Percentiles rank a stretch among this genome's conserved stretches.
These are phyloP conservation scores for Ogataea ramenticola DNA, from an alignment of 805 yeast species.

Conservation along the genomic window DNA sequence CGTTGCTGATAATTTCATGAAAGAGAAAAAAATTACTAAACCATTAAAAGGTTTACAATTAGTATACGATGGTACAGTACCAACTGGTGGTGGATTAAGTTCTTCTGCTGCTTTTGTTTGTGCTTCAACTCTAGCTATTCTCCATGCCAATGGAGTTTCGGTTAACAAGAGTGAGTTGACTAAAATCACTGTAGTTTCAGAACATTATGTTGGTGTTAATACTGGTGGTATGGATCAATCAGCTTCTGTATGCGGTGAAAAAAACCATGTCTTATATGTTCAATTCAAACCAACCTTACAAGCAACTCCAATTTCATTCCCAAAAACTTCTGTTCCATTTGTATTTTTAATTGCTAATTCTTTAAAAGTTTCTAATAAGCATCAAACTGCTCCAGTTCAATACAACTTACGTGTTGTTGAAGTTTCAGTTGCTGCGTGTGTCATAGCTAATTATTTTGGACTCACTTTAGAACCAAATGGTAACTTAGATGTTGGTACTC, in stretches of 20 bases:
- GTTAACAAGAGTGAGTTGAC: constrained; percentile 44
- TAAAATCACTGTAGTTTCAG: constrained; percentile 54
- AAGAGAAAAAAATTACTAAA: constrained; percentile 10
- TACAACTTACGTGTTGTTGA: constrained; percentile 70
- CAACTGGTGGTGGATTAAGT: constrained; percentile 65
- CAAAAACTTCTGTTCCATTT: constrained; percentile 34
- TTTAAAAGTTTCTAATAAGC: constrained; percentile 54
- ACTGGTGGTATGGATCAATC: constrained; percentile 81
- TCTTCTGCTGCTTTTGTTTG: constrained; percentile 71
- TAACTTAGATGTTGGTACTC: constrained; percentile 48
- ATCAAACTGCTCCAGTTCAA: constrained; percentile 61
- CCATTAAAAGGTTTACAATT: constrained; percentile 42
- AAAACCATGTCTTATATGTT: constrained; percentile 49
- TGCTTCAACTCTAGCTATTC: constrained; percentile 50
- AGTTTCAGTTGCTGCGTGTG: constrained; percentile 58
- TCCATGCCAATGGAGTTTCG: constrained; percentile 42
- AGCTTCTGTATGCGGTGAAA: constrained; percentile 60
- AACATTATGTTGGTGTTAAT: constrained; percentile 66
- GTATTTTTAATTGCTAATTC: constrained; percentile 60
- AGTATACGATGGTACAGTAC: constrained; percentile 56
- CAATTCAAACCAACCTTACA: constrained; percentile 52
- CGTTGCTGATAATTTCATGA: constrained; percentile 47
- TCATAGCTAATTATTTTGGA: constrained; percentile 43
- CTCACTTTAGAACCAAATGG: constrained; percentile 39
- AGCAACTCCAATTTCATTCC: constrained; percentile 50